Base-by-base conservation (phyloP, 352 stramenopile genomes). In the Phytopythium litorale region DNA sequence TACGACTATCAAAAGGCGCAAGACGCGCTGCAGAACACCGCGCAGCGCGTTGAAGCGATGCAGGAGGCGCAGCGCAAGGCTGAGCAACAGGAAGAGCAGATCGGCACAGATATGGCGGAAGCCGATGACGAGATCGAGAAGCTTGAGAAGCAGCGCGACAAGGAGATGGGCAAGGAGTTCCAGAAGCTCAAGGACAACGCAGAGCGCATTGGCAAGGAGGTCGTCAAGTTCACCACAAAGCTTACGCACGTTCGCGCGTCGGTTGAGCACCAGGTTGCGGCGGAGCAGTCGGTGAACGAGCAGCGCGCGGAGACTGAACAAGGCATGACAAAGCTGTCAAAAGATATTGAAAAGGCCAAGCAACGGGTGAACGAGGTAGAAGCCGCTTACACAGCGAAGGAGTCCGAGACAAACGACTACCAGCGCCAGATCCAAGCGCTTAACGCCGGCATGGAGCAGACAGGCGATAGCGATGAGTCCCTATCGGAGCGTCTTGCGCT, bases 1-100 rank as follows among this genome's bases (percentile, higher is more conserved):
- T 89, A 91, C 68, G 91, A 99, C 54, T 99, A 93, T 71, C 80
- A 93, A 33, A 87, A 96, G 66, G 93, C 94, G 8, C 71, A 97
- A 38, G 73, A 94, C 25, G 89, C 87, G 35, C 73, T 98, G 19
- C 80, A 75, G 48, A 96, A 92, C 60, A 94, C 80, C 58, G 83
- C 89, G 38, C 81, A 94, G 12, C 76, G 98, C 58, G 87, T 98
- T 21, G 71, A 90, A 33, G 87, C 93, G 58, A 88, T 98, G 73
- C 78, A 97, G 66, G 78, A 87, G n/a, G 79, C 87, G 32, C 78
- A 96, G 45, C 86, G 91, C 66, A 76, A 91, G 11, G 87, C 86
- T 0, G 65, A 71, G 38, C 65, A 85, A 18, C 70, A 87, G 53
- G 75, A 88, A 46, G 52, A 64, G n/a, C 58, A 79, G 51, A 74